Percentiles rank a stretch among this genome's conserved stretches.
phyloP scores from a whole-genome alignment of 176 grass and related monocot species.

The Ensete glaucum region DNA sequence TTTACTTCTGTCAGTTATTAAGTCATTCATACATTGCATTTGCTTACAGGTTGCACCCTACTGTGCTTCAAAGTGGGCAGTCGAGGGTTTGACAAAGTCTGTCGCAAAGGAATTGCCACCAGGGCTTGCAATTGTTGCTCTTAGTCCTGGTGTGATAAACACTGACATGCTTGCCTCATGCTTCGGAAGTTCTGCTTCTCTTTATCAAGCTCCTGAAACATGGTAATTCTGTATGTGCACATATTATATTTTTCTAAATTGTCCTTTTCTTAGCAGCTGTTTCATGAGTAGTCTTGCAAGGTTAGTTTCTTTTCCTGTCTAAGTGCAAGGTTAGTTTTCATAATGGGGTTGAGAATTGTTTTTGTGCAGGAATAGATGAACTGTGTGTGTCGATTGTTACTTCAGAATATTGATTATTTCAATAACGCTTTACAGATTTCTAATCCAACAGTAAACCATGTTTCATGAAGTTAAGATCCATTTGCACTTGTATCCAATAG shows the following conservation, averaged over 20 bases:
- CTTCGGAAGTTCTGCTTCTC: conserved; percentile 61
- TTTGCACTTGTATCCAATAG: no score
- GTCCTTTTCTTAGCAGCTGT: conserved; percentile 7
- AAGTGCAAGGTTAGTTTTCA: no score
- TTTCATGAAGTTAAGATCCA: no score
- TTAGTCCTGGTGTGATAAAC: conserved; percentile 87
- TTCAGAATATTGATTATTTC: no score
- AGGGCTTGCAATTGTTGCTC: conserved; percentile 78
- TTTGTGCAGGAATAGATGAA: no score
- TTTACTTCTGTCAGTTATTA: background rate
- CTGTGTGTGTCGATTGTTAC: no score
- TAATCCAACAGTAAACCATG: no score
- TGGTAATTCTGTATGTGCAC: conserved; percentile 39
- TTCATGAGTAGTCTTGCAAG: background rate
- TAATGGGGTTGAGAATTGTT: no score
- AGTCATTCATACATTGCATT: background rate
- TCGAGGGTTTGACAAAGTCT: conserved; percentile 85
- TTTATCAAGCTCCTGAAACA: conserved; percentile 75
- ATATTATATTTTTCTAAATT: background rate
- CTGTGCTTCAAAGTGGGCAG: conserved; percentile 93
- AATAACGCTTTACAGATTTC: no score
- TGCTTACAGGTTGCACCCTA: conserved; percentile 76
- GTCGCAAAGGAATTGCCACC: conserved; percentile 82
- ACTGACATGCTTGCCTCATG: conserved; percentile 94
- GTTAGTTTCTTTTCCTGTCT: no score